Conservation (phyloP, 441 rosid species). For the Populus trichocarpa region DNA sequence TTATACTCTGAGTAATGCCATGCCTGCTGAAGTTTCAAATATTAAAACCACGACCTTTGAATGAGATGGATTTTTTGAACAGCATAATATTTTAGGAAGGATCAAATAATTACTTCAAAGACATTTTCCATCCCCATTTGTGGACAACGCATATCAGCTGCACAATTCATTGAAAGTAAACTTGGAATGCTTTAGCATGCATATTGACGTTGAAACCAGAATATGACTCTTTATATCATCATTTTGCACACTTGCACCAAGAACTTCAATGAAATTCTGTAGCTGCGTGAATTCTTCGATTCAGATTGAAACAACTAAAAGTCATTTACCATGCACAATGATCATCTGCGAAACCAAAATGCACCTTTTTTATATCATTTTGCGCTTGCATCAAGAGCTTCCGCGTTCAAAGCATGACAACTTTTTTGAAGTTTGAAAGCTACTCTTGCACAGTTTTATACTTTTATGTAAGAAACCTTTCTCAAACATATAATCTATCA, state of each 20-base stretch:
- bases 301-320: neutral
- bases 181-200: neutral
- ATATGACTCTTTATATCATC: neutral
- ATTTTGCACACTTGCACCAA: neutral
- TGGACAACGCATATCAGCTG: neutral
- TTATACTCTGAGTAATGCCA: neutral
- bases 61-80: neutral
- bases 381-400: neutral
- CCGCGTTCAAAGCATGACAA: neutral
- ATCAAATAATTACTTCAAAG: neutral
- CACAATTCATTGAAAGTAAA: neutral
- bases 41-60: neutral
- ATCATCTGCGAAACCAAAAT: neutral
- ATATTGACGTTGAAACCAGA: neutral
- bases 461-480: neutral
- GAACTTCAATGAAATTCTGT: neutral
- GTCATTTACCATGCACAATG: neutral
- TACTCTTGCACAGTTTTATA: neutral
- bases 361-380: neutral
- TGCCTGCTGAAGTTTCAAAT: neutral
- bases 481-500: neutral
- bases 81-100: neutral
- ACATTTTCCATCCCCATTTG: neutral
- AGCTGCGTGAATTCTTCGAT: neutral
- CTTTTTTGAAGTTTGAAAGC: neutral